These are phyloP conservation scores for Astrephomene gubernaculifera DNA, from an alignment of 139 green algal genomes.

Conservation along the genomic window DNA sequence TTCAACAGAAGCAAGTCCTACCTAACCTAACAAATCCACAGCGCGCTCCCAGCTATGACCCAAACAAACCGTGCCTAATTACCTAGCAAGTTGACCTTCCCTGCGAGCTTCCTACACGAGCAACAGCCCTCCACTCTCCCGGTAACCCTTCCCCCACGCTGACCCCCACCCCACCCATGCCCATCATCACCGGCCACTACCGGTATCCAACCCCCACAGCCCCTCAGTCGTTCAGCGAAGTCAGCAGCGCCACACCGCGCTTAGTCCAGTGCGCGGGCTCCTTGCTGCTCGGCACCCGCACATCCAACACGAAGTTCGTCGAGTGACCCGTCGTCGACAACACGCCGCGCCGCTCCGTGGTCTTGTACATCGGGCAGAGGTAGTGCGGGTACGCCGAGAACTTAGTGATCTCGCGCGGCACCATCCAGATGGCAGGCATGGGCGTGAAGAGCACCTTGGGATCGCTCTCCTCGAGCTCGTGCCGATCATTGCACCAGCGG, in stretches of 20 bases:
- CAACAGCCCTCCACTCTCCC: too few species aligned
- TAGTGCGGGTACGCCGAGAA: constrained; percentile 70
- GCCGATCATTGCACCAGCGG: constrained; percentile 65
- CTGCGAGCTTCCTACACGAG: too few species aligned
- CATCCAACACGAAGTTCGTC: constrained; percentile 89
- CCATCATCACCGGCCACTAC: too few species aligned
- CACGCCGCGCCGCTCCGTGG: constrained; percentile 76
- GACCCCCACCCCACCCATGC: too few species aligned
- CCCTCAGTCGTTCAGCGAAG: constrained; percentile 46
- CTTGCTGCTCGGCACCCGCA: constrained; percentile 69
- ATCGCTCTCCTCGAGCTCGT: constrained; percentile 73
- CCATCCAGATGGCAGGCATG: constrained; percentile 82
- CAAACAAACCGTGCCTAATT: too few species aligned
- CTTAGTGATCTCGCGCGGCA: constrained; percentile 61
- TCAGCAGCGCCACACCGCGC: constrained; percentile 79
- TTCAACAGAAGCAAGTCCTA: too few species aligned
- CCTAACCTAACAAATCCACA: too few species aligned
- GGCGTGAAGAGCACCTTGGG: constrained; percentile 81
- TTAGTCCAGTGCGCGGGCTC: constrained; percentile 80
- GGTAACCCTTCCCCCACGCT: too few species aligned
- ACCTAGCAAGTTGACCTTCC: too few species aligned
- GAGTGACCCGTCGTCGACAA: constrained; percentile 86
- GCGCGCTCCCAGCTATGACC: too few species aligned
- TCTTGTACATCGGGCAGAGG: constrained; percentile 87
- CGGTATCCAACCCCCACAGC: not conserved